Base-by-base conservation (phyloP, 2,329 filamentous ascomycete genomes). In the Stagonosporopsis cucurbitacearum region DNA sequence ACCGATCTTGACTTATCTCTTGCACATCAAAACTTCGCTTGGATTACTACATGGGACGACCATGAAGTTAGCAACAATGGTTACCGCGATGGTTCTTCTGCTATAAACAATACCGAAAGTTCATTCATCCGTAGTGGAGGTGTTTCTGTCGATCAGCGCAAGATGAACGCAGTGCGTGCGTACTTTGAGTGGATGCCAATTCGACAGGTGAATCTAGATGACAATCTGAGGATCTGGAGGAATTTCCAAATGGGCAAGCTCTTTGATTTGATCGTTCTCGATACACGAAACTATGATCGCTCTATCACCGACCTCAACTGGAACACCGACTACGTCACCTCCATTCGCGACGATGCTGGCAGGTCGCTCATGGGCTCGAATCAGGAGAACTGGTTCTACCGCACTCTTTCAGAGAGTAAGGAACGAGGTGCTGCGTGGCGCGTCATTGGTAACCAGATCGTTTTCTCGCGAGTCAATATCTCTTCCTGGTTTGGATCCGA, bases 291-390 rank as follows among this genome's bases (percentile, higher is more conserved):
- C 46, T 60, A 78, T 72, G 22, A 72, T 70, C 49, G 68, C 71
- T 57, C 54, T 6, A 57, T 57, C 22, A 53, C 49, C 12, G 54
- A 57, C 15, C 26, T 57, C 2, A 69, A 72, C 55, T 83, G 81
- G 79, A 88, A 88, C 65, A 80, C 80, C 2, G 76, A 83, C 35
- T 88, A 88, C 64, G 78, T 87, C 40, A 78, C 83, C 53, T 63
- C 77, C 1, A 86, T 90, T 54, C 83, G 79, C 20, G 82, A 90
- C 62, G 87, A 91, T 54, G 84, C 86, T 3, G 82, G 84, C 11
- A 82, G 88, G 4, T 82, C 82, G 0, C 75, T 91, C 63, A 91
- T 91, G 87, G 89, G 88, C 2, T 78, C 81, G 1, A 81, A 82
- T 9, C 89, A 91, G 69, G 89, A 91, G 73, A 83, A 84, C 62